Conservation (phyloP, 2,329 filamentous ascomycete genomes). For the Aspergillus fijiensis region DNA sequence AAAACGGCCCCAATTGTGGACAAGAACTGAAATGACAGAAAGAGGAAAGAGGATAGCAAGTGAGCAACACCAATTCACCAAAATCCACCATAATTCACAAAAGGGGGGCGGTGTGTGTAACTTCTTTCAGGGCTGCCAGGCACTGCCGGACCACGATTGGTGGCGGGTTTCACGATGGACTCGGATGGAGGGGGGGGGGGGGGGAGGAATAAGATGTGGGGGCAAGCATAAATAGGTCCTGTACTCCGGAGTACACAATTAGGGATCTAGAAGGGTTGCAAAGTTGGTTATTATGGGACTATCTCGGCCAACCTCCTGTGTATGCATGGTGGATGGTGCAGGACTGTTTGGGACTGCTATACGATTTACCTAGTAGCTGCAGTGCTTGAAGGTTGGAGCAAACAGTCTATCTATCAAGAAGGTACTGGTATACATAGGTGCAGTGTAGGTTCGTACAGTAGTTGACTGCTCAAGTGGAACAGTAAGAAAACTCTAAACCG, state of each 20-base stretch:
- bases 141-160: constrained; percentile 4
- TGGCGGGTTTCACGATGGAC: constrained; percentile 6
- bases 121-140: not conserved
- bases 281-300: too few relatives aligned
- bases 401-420: too few relatives aligned
- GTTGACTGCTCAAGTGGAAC: not conserved
- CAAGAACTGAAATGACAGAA: not conserved
- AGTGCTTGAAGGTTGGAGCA: not conserved
- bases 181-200: constrained; percentile 13
- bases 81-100: not conserved
- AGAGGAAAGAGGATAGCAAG: not conserved
- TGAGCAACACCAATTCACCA: not conserved
- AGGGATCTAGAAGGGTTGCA: not conserved
- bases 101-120: constrained; percentile 3
- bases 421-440: too few relatives aligned
- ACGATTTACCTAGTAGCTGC: not conserved
- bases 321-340: too few relatives aligned
- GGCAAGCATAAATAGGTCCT: not conserved
- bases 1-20: not conserved
- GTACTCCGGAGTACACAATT: not conserved
- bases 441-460: too few relatives aligned
- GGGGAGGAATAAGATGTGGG: not conserved
- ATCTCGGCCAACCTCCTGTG: too few relatives aligned
- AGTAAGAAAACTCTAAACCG: not conserved
- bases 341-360: not conserved